Base-by-base conservation (phyloP, 257 asterid genomes). In the Solanum corneliomulleri region DNA sequence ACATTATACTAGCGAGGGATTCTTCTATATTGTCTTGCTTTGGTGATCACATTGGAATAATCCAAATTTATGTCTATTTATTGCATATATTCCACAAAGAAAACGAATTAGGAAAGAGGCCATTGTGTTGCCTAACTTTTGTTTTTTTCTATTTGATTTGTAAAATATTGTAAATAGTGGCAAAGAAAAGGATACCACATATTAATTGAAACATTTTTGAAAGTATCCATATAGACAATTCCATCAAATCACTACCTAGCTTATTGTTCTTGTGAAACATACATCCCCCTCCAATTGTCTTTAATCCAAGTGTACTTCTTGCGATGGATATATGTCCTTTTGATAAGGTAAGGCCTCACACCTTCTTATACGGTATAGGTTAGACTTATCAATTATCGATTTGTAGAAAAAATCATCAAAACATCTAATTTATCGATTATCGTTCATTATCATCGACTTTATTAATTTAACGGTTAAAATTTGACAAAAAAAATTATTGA, bases 31-130 rank as follows among this genome's bases (percentile, higher is more conserved):
- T 47, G 84, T 78, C 64, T 78, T 25, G 9, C 41, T 47, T 80
- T 9, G 68, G 18, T 47, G 44, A 80, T 58, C 68, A 58, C 68
- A 58, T 6, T 80, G 29, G 85, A 80, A 47, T 80, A 80, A 80
- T 80, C 44, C 85, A 80, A 60, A 80, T 25, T 13, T 15, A 9
- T 78, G 16, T 27, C 42, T 56, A 18, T 56, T 56, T 47, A 23
- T 47, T 49, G 71, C 33, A 72, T 70, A 31, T 64, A 64, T 44
- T 44, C 64, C 62, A 44, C 68, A 47, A 27, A 85, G 82, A 86
- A 72, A 71, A 72, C 72, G 82, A 86, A 49, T 86, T 35, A 86
- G 56, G 87, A 86, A 86, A 52, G 87, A 47, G 56, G 84, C 56
- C 72, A 72, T 71, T 86, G 84, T 86, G 72, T 72, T 72, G 58